Base-by-base conservation (phyloP, 1,284 basidiomycete species). In the Ustilago nuda region DNA sequence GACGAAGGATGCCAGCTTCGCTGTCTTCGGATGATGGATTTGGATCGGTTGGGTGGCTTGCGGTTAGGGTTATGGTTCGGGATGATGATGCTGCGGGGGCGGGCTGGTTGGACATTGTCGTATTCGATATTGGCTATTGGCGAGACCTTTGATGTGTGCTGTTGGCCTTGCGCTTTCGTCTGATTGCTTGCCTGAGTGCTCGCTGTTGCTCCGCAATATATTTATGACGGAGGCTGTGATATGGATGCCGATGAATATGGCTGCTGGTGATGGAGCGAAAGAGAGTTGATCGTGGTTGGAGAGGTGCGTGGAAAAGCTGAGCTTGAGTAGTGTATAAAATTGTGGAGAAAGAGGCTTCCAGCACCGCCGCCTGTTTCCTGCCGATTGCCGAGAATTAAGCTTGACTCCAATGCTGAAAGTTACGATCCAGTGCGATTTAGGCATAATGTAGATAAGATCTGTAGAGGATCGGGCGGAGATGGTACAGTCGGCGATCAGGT, bases 1-100 rank as follows among this genome's bases (percentile, higher is more conserved):
- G 50, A 17, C 65, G 65, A 4, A 72, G 70, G 23, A 72, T 64
- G 0, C 63, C 63, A 0, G 48, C 54, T 19, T 54, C 57, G 8
- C 45, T 53, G 6, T 58, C 43, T 5, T 30, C 19, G 11, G 45
- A 53, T 9, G 57, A 8, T 12, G 30, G 56, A 12, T 27, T 3
- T 27, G 48, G 13, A 0, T 50, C 48, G 33, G 6, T 7, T 50
- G n/a, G 4, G 36, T 30, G 11, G 37, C 45, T 9, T 11, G 37
- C 11, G 43, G 61, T 61, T 12, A 70, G 36, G 7, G 69, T 72
- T 33, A 63, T 12, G 0, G 69, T 72, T 19, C 52, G 64, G 0
- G 65, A 72, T 12, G 68, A 50, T 8, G 54, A 54, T 2, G 59
- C 57, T 7, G 55, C 62, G 0, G 48, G 8, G n/a, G 35, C 2